phyloP scores from a whole-genome alignment of 352 stramenopile genomes.

The Pythium sukuiense region DNA sequence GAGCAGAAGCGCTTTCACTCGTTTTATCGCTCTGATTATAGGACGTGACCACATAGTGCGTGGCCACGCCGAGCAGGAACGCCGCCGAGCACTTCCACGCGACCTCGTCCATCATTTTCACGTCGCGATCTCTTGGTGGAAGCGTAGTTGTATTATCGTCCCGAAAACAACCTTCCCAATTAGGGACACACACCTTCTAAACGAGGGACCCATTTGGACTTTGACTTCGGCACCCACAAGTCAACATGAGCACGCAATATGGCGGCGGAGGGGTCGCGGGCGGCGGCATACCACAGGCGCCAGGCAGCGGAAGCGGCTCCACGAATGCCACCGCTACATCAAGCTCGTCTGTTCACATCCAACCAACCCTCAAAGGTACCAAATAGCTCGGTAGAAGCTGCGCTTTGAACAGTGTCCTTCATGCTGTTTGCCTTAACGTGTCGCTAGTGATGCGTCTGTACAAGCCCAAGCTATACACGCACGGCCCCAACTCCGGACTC shows the following conservation, averaged over 20 bases:
- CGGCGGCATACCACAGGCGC: constrained; percentile 22
- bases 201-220: constrained; percentile 15
- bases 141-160: background rate
- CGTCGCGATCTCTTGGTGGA: background rate
- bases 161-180: background rate
- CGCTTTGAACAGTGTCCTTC: background rate
- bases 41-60: constrained; percentile 57
- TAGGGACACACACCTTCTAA: constrained; percentile 7
- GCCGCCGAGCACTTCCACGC: constrained; percentile 77
- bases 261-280: constrained; percentile 1
- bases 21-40: constrained; percentile 35
- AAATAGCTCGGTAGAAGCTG: background rate
- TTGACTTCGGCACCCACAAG: background rate
- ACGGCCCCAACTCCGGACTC: constrained; percentile 48
- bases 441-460: constrained; percentile 90
- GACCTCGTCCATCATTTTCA: constrained; percentile 50
- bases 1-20: background rate
- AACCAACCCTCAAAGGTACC: constrained; percentile 80
- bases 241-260: constrained; percentile 28
- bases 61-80: constrained; percentile 69
- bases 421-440: background rate
- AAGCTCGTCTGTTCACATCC: constrained; percentile 31
- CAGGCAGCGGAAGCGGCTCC: constrained; percentile 24
- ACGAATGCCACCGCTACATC: background rate
- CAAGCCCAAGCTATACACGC: constrained; percentile 83